Evolutionary conservation across 352 stramenopile genomes (phyloP).

Genomic region (Globisporangium apiculatum): DNA sequence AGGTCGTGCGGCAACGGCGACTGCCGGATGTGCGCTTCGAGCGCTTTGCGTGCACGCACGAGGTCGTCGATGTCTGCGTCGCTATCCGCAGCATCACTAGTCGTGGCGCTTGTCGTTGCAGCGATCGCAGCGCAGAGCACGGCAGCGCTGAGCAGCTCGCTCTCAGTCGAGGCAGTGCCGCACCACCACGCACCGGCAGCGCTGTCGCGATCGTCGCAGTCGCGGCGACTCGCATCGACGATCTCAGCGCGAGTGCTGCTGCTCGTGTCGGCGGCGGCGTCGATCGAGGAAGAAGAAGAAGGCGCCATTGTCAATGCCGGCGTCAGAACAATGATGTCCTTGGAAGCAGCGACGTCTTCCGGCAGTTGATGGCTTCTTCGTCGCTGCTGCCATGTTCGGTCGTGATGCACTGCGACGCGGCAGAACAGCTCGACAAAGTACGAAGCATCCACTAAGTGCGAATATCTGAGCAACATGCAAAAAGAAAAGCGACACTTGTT

Average conservation of each 20-base stretch:
- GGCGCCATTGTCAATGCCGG: not conserved
- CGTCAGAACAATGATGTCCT: too few species aligned
- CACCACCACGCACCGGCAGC: conserved; percentile 36
- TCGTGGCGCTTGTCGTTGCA: conserved; percentile 13
- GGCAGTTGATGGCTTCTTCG: too few species aligned
- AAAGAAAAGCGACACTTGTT: too few species aligned
- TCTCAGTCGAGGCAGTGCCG: conserved; percentile 47
- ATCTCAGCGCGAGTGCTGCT: conserved; percentile 1
- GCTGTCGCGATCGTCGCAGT: not conserved
- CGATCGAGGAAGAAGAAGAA: not conserved
- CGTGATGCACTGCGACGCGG: too few species aligned
- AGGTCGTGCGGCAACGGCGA: conserved; percentile 65
- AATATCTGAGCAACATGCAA: too few species aligned
- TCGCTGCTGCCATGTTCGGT: too few species aligned
- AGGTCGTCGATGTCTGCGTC: conserved; percentile 4
- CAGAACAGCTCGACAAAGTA: too few species aligned
- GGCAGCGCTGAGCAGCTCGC: conserved; percentile 62
- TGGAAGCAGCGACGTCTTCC: too few species aligned
- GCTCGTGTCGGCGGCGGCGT: too few species aligned
- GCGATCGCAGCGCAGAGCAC: conserved; percentile 65
- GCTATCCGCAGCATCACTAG: conserved; percentile 11
- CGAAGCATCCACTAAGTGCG: too few species aligned
- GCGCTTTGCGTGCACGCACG: conserved; percentile 16
- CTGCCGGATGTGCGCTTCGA: conserved; percentile 52
- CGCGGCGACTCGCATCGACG: not conserved